These are phyloP conservation scores for Entoloma clypeatum DNA, from an alignment of 1,284 basidiomycete genomes.

Conservation along the genomic window DNA sequence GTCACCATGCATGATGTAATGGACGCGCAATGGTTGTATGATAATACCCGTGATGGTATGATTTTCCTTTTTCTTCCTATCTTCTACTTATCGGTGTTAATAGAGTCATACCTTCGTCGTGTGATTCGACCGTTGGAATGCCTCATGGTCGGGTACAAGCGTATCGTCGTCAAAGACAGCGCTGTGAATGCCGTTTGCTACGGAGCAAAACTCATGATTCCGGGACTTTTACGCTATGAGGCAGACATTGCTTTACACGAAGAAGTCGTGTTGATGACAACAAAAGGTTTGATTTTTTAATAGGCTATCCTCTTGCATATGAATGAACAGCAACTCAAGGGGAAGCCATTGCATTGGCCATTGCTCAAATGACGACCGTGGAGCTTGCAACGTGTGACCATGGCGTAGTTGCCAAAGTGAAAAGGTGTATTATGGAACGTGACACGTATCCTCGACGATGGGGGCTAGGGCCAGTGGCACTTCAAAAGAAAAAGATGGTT, in stretches of 20 bases:
- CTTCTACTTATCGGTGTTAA: slow-evolving; percentile 10
- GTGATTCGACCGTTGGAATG: slow-evolving; percentile 95
- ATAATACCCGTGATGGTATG: slow-evolving; percentile 96
- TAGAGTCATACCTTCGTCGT: slow-evolving; percentile 94
- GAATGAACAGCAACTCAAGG: slow-evolving; percentile 39
- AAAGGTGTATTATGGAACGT: slow-evolving; percentile 99
- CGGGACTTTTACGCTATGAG: slow-evolving; percentile 96
- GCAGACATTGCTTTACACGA: slow-evolving; percentile 94
- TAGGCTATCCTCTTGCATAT: neutral
- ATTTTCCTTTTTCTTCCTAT: slow-evolving; percentile 7
- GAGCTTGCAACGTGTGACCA: slow-evolving; percentile 98
- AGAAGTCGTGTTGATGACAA: slow-evolving; percentile 99
- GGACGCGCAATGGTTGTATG: slow-evolving; percentile 98
- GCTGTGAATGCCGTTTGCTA: slow-evolving; percentile 99
- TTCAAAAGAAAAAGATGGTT: slow-evolving; percentile 98
- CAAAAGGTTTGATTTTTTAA: slow-evolving; percentile 64
- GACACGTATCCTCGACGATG: slow-evolving; percentile 98
- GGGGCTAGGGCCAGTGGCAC: slow-evolving; percentile 95
- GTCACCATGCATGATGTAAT: slow-evolving; percentile 99
- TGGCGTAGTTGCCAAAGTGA: slow-evolving; percentile 98
- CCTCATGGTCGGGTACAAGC: slow-evolving; percentile 94
- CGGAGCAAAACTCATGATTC: slow-evolving; percentile 99
- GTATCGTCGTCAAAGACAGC: slow-evolving; percentile 98
- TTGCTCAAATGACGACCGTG: slow-evolving; percentile 98
- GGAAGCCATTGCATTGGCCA: slow-evolving; percentile 96